Evolutionary conservation across 1,284 basidiomycete species (phyloP).

Genomic region (Ganoderma resinaceum): DNA sequence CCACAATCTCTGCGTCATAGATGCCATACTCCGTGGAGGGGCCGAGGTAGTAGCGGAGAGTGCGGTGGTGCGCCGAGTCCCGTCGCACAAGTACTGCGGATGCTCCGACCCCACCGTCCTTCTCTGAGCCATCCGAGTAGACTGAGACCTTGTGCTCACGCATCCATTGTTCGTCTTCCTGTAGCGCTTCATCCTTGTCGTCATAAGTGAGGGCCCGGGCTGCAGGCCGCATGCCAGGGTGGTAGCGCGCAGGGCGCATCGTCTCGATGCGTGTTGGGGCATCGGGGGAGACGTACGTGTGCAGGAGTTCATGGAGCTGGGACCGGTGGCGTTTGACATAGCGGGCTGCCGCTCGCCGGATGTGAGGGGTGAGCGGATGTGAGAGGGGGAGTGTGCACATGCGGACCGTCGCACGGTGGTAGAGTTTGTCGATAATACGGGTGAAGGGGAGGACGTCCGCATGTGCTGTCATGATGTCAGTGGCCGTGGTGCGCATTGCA

Average conservation of each 20-base stretch:
- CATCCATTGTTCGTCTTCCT: conserved; percentile 3
- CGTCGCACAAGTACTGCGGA: neutral
- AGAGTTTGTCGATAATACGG: conserved; percentile 35
- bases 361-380: conserved; percentile 40
- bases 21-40: neutral
- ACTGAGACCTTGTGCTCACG: conserved; percentile 1
- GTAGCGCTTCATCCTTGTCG: conserved; percentile 10
- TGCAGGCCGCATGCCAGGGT: conserved; percentile 13
- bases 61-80: too few relatives aligned
- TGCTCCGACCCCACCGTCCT: conserved; percentile 15
- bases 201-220: neutral
- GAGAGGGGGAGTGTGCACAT: conserved; percentile 41
- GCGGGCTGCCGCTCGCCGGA: neutral
- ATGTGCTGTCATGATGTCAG: conserved; percentile 42
- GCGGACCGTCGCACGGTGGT: conserved; percentile 37
- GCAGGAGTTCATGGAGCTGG: neutral
- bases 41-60: neutral
- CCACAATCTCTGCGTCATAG: neutral
- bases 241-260: conserved; percentile 20
- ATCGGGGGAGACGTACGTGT: neutral
- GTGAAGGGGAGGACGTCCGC: conserved; percentile 42
- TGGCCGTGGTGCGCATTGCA: conserved; percentile 41
- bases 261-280: conserved; percentile 17
- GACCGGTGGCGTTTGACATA: neutral
- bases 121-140: conserved; percentile 33